These are phyloP conservation scores for Globisporangium splendens DNA, from an alignment of 352 stramenopile species.

Conservation along the genomic window DNA sequence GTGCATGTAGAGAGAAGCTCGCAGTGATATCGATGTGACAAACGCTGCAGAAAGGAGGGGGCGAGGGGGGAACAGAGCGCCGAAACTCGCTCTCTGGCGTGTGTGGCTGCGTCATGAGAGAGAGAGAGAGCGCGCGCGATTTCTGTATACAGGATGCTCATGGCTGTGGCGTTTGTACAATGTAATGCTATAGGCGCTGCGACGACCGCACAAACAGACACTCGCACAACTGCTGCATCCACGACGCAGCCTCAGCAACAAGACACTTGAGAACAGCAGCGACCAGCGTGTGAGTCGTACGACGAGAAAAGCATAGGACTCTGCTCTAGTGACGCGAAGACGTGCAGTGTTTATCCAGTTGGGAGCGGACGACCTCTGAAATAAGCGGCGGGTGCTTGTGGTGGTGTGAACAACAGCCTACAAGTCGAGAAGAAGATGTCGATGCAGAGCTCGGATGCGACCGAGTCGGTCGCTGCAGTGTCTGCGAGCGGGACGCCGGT, in stretches of 20 bases:
- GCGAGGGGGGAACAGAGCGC: conserved; percentile 2
- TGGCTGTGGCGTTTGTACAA: neutral
- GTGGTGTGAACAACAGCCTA: neutral
- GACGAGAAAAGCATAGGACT: too few species aligned
- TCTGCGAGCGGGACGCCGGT: conserved; percentile 15
- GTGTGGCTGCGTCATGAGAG: neutral
- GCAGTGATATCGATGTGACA: conserved; percentile 3
- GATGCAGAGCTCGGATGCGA: conserved; percentile 4
- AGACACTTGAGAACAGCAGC: neutral
- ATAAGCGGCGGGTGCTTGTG: too few species aligned
- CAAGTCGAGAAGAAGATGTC: conserved; percentile 6
- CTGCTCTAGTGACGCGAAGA: conserved; percentile 11
- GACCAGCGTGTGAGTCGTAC: too few species aligned
- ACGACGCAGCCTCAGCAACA: neutral
- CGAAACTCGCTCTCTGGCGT: conserved; percentile 18
- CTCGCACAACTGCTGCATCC: too few species aligned
- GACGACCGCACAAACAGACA: too few species aligned
- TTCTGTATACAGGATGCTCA: too few species aligned
- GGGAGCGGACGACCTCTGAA: conserved; percentile 11
- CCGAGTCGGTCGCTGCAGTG: neutral
- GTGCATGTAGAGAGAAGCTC: neutral
- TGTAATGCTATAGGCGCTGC: too few species aligned
- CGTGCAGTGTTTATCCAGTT: too few species aligned
- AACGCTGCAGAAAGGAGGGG: conserved; percentile 3
- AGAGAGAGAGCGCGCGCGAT: too few species aligned